Evolutionary conservation across 2,329 filamentous ascomycete species (phyloP), one percentile per base, ranked within the genome.

Genomic region (Ceratocystis huliohia): DNA sequence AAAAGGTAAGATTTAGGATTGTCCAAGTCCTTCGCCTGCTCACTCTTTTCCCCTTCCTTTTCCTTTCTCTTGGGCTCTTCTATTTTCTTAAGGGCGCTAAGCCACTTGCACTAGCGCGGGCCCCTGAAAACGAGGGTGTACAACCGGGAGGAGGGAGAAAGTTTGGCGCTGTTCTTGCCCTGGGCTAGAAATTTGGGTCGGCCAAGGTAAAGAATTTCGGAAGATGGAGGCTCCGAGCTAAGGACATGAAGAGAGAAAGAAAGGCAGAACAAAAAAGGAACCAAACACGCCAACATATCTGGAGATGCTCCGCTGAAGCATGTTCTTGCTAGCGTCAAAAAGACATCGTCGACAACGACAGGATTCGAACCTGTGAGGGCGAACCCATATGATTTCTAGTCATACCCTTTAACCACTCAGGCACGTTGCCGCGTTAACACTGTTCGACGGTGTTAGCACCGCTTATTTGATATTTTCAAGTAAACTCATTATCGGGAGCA

Each of bases 331-430:
- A 2, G 2, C 20, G 46, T 1, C 17, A 48, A 25, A 25, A 20
- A 44, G 37, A 3, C n/a, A 1, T 22, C 15, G 0, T 50, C 66
- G 66, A 65, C 62, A 62, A 61, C 56, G 66, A 67, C 66, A 67
- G 66, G 66, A 67, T 65, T 67, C 62, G 66, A 67, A 67, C 66
- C 66, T 67, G 62, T 65, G 66, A 64, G 63, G 62, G 56, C 66
- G 63, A 67, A 67, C 56, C 62, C 66, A 67, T 67, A 63, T 64
- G 63, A 67, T 67, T 67, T 67, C 66, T 67, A 67, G 66, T 65
- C 66, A 64, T 63, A 67, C 66, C 66, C 66, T 64, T 67, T 67
- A 67, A 67, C 66, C 63, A 67, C 66, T 67, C 66, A 61, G 66
- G 66, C 66, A 67, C 66, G 62, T 61, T 62, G 62, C 66, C 66